Conservation (phyloP, 305 asterid species). For the Striga hermonthica region DNA sequence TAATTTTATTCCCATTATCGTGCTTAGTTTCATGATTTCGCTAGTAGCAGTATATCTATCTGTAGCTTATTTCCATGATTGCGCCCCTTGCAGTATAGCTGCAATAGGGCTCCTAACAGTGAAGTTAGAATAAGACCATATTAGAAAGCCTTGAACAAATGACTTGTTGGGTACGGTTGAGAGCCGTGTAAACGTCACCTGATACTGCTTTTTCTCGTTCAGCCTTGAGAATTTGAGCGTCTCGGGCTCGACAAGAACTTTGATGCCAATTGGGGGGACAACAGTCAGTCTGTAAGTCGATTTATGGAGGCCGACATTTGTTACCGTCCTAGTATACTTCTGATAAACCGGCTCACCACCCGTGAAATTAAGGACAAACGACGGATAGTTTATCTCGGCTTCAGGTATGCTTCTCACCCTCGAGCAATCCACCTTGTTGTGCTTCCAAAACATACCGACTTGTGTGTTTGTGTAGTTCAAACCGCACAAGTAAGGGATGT, state of each 20-base stretch:
- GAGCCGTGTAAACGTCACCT: constrained; percentile 33
- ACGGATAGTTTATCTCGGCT: constrained; percentile 32
- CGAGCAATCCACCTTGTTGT: constrained; percentile 35
- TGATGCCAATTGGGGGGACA: constrained; percentile 38
- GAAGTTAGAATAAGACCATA: constrained; percentile 32
- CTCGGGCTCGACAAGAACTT: constrained; percentile 34
- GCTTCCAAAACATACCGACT: constrained; percentile 31
- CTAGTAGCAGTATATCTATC: no score
- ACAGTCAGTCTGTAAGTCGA: constrained; percentile 36
- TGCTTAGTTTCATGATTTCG: no score
- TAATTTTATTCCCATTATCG: no score
- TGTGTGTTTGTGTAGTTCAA: constrained; percentile 38
- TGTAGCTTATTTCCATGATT: no score
- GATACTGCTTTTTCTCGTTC: constrained; percentile 38
- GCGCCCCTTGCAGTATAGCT: constrained; percentile 22
- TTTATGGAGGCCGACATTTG: constrained; percentile 42
- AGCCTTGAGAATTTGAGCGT: constrained; percentile 38
- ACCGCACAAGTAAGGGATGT: constrained; percentile 46
- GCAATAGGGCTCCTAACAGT: constrained; percentile 43
- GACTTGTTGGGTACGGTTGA: constrained; percentile 2
- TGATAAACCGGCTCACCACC: constrained; percentile 26
- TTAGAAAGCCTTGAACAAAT: constrained; percentile 36
- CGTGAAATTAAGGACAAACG: constrained; percentile 37
- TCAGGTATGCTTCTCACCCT: constrained; percentile 34
- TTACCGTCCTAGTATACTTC: constrained; percentile 44